phyloP scores from a whole-genome alignment of 2,329 filamentous ascomycete genomes.

The Sclerotinia borealis region DNA sequence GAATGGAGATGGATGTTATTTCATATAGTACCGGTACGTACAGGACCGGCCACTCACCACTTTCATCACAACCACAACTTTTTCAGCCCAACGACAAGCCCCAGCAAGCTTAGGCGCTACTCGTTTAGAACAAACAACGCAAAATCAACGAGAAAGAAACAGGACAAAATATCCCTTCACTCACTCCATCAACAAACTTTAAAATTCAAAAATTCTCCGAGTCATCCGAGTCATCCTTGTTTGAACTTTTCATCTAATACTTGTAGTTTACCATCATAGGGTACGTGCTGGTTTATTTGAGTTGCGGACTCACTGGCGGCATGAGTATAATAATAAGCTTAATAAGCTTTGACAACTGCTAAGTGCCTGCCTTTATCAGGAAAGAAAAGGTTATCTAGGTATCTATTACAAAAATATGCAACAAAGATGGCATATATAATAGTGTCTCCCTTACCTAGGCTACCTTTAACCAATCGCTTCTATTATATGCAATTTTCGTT shows the following conservation, averaged over 20 bases:
- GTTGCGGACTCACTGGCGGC: too few species aligned
- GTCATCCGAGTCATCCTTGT: background rate
- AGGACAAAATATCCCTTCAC: background rate
- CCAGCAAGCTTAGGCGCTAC: background rate
- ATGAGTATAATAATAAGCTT: too few species aligned
- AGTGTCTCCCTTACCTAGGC: background rate
- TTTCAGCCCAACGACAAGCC: background rate
- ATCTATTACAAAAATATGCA: background rate
- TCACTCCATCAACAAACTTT: background rate
- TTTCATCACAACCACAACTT: background rate
- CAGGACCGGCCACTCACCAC: background rate
- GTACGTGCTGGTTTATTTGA: too few species aligned
- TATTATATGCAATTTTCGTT: too few species aligned
- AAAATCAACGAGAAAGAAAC: background rate
- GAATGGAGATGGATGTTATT: background rate
- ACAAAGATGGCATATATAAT: background rate
- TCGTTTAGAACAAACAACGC: background rate
- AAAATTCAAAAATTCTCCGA: too few species aligned
- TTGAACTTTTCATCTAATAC: background rate
- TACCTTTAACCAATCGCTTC: slow-evolving; percentile 1
- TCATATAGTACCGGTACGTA: background rate
- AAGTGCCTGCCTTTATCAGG: slow-evolving; percentile 5
- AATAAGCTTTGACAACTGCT: slow-evolving; percentile 1
- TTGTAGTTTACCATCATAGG: too few species aligned
- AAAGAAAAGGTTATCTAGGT: too few species aligned